phyloP scores from a whole-genome alignment of 805 yeast species.

The Wickerhamomyces alni region DNA sequence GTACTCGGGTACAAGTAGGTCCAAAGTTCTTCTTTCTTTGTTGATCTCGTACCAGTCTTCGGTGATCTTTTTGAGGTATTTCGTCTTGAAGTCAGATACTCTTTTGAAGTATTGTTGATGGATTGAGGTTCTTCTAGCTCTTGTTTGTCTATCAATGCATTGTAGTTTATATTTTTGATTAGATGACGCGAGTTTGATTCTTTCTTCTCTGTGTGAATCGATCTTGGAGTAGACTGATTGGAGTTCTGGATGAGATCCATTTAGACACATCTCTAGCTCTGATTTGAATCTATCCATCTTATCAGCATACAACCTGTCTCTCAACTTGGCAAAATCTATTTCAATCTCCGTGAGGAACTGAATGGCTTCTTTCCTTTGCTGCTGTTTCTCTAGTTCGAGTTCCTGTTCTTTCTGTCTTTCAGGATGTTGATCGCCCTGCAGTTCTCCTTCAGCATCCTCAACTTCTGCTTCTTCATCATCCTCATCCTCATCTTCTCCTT shows the following conservation, averaged over 20 bases:
- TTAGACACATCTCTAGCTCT: slow-evolving; percentile 80
- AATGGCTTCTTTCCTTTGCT: slow-evolving; percentile 55
- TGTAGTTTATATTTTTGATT: slow-evolving; percentile 60
- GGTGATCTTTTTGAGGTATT: slow-evolving; percentile 67
- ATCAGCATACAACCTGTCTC: slow-evolving; percentile 82
- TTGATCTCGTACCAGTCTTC: slow-evolving; percentile 88
- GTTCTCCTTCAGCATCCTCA: slow-evolving; percentile 19
- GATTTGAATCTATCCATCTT: slow-evolving; percentile 70
- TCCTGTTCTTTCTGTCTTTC: slow-evolving; percentile 18
- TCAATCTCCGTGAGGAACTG: slow-evolving; percentile 75
- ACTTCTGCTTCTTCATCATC: slow-evolving; percentile 17
- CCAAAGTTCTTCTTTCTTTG: slow-evolving; percentile 80
- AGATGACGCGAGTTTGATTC: slow-evolving; percentile 43
- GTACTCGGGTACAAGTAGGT: slow-evolving; percentile 46
- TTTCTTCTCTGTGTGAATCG: slow-evolving; percentile 67
- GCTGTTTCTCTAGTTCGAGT: slow-evolving; percentile 27
- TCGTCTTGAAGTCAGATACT: slow-evolving; percentile 58
- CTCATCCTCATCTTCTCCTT: slow-evolving; percentile 14
- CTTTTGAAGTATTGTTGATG: slow-evolving; percentile 79
- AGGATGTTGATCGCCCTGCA: slow-evolving; percentile 17
- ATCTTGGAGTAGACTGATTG: slow-evolving; percentile 65
- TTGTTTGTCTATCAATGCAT: slow-evolving; percentile 76
- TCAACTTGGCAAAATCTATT: slow-evolving; percentile 74
- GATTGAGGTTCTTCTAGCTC: slow-evolving; percentile 68
- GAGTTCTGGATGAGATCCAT: slow-evolving; percentile 90